Evolutionary conservation across 2,329 filamentous ascomycete species (phyloP).

Genomic region (Lachnellula willkommii): DNA sequence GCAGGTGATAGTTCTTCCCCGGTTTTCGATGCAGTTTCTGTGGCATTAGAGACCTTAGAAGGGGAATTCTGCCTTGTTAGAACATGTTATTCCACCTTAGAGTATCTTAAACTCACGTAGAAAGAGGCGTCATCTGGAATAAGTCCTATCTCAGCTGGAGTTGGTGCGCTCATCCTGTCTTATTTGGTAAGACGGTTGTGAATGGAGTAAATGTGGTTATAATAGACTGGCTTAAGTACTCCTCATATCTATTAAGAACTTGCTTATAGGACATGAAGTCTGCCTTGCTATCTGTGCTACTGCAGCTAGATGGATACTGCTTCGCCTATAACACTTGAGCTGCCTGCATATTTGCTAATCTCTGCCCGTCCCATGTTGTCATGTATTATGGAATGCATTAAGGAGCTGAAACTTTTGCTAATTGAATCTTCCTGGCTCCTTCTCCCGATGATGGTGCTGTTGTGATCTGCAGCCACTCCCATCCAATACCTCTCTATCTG

Average conservation of each 20-base stretch:
- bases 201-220: neutral
- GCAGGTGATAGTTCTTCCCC: neutral
- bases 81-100: neutral
- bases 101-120: neutral
- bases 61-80: neutral
- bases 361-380: too few relatives aligned
- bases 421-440: too few relatives aligned
- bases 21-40: too few relatives aligned
- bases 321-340: too few relatives aligned
- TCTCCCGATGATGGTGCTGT: too few relatives aligned
- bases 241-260: neutral
- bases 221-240: neutral
- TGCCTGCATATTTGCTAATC: too few relatives aligned
- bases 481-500: too few relatives aligned
- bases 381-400: too few relatives aligned
- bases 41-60: neutral
- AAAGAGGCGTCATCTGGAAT: neutral
- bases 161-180: neutral
- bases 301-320: too few relatives aligned
- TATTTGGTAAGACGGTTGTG: neutral
- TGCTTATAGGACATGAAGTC: neutral
- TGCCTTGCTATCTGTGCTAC: too few relatives aligned
- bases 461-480: too few relatives aligned
- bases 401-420: too few relatives aligned
- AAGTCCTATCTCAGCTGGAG: neutral